Base-by-base conservation (phyloP, 1,284 basidiomycete genomes). In the Ganoderma leucocontextum region DNA sequence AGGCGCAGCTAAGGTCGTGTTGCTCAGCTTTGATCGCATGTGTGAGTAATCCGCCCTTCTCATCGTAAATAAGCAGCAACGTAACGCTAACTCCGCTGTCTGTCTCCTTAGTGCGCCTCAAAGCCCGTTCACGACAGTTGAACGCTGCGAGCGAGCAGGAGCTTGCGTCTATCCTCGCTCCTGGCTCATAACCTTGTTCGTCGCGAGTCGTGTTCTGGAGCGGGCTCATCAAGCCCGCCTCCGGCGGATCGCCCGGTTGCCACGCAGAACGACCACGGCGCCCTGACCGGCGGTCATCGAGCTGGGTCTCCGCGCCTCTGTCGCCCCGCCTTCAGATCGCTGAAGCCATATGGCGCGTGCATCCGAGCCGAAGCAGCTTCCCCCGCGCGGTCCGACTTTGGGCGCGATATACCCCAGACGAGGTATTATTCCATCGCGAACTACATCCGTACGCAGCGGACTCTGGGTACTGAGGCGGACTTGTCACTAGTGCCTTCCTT, bases 11-110 rank as follows among this genome's bases (percentile, higher is more conserved):
- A 96, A 95, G 81, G 96, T 97, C 53, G 90, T 97, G 0, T 82
- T 99, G 49, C 85, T 99, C 58, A 97, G 92, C 74, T 88, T 97
- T 71, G 97, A 99, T 81, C 90, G 96, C 41, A 98, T 97, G 87
- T 79, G 93, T 94, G 75, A 82, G 93, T 88, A 12, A 55, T n/a
- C 63, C 60, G 64, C 36, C 64, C 55, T 70, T 13, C 10, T 66
- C 19, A 38, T 36, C 62, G 66, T 41, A 60, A 60, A 63, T 38
- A 39, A 42, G 36, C 22, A 22, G 22, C 13, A 42, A 15, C 38
- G 36, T 41, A 60, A 38, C n/a, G 39, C 63, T 69, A 13, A 55
- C 63, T 59, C 52, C 62, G 62, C 65, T 13, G 12, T 12, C 15
- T 38, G n/a, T 15, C 8, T 57, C 49, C 68, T 69, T 75, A 93